Evolutionary conservation across 495 filamentous ascomycete genomes (phyloP), one percentile per base, ranked within the genome.

Genomic region (Aspergillus steynii): DNA sequence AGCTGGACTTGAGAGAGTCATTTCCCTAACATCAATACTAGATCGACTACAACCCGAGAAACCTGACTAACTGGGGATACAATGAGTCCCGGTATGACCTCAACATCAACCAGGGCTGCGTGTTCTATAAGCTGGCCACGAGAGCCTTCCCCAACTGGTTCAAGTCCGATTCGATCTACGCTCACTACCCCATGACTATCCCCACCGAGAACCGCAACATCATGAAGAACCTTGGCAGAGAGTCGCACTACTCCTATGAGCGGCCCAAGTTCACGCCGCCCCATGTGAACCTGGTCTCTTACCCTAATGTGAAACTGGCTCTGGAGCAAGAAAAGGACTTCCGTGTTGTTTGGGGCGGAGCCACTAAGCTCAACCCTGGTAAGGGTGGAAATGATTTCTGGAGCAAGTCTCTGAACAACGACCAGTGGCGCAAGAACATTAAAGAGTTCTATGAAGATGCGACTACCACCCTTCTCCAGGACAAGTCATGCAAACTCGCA

Each of bases 141-240:
- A 82, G 89, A 26, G 88, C 91, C 2, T 92, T 96, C 81, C 92
- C 92, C 2, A 83, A 88, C 63, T 85, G 87, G 69, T 94, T 90
- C 84, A 88, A 87, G 70, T 68, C 77, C 31, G 88, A 95, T 73
- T 93, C 90, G 1, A 86, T 93, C 60, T 96, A 95, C 61, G 90
- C 90, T n/a, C 89, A 92, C 65, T 95, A 90, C 68, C 92, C 92
- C 4, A 90, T 96, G 85, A 91, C 89, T 5, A 86, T 90, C 28
- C 89, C 90, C 9, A 65, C 73, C 32, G 91, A 95, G 72, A 95
- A 90, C 65, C 73, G 78, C 47, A 86, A 85, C 65, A 94, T 96
- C 63, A 82, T 88, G 68, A 90, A 86, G 65, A 76, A 82, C 56
- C 83, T 96, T n/a, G 85, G 85, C 51, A 82, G 85, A 52, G 89